Conservation (phyloP, 495 filamentous ascomycete species). For the Talaromyces stipitatus region DNA sequence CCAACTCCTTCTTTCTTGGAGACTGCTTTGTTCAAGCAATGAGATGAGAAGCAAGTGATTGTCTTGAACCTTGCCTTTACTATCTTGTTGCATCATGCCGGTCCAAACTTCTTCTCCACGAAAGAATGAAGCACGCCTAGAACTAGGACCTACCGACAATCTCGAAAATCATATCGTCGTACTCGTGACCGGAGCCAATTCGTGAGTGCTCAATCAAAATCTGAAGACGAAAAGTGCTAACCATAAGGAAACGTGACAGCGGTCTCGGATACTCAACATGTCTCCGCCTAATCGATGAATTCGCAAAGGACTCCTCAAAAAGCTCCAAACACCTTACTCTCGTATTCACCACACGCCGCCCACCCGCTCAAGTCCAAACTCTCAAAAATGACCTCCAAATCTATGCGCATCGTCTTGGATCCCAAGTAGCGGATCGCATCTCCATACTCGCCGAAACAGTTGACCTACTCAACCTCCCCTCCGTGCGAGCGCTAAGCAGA, state of each 20-base stretch:
- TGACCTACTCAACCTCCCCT: constrained; percentile 49
- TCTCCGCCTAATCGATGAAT: constrained; percentile 84
- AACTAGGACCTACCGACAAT: not conserved
- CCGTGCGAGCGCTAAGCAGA: constrained; percentile 44
- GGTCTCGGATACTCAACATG: constrained; percentile 86
- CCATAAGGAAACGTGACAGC: constrained; percentile 33
- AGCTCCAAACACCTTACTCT: constrained; percentile 49
- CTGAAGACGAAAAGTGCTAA: not conserved
- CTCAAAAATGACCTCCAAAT: constrained; percentile 30
- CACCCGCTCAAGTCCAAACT: constrained; percentile 37
- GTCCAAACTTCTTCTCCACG: not conserved
- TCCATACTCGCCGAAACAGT: constrained; percentile 42
- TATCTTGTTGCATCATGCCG: not conserved
- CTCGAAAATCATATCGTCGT: constrained; percentile 1
- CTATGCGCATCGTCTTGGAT: constrained; percentile 13
- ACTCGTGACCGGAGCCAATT: not conserved
- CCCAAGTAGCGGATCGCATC: constrained; percentile 23
- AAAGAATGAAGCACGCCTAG: not conserved
- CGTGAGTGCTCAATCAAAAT: not conserved
- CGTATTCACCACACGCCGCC: constrained; percentile 45
- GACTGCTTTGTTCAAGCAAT: not conserved
- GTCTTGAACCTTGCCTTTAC: not conserved
- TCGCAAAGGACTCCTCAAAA: constrained; percentile 58
- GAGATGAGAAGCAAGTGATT: not conserved
- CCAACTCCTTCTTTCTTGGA: not conserved